These are phyloP conservation scores for Aspergillus transmontanensis DNA, from an alignment of 2,329 filamentous ascomycete species.

Conservation along the genomic window DNA sequence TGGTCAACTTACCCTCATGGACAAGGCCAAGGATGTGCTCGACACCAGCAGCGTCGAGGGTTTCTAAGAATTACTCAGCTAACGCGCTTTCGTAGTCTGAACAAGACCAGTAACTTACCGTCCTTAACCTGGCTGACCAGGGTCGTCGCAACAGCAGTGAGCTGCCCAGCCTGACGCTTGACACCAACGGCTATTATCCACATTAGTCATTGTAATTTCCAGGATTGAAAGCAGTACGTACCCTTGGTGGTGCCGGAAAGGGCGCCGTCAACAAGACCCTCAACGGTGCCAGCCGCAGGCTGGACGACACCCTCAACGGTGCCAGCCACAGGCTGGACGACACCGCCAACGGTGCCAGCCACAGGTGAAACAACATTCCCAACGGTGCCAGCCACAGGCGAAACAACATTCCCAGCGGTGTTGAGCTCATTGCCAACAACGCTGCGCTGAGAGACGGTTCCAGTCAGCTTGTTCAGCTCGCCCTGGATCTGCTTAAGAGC, in stretches of 20 bases:
- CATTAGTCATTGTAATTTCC: slow-evolving; percentile 1
- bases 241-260: slow-evolving; percentile 17
- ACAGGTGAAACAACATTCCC: slow-evolving; percentile 1
- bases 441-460: slow-evolving; percentile 12
- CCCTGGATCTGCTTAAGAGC: slow-evolving; percentile 18
- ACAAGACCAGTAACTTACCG: slow-evolving; percentile 8
- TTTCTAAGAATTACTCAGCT: slow-evolving; percentile 9
- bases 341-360: not conserved
- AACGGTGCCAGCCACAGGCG: not conserved
- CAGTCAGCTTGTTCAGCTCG: slow-evolving; percentile 14
- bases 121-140: slow-evolving; percentile 16
- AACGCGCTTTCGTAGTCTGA: not conserved
- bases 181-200: slow-evolving; percentile 7
- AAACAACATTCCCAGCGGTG: slow-evolving; percentile 3
- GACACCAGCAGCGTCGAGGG: slow-evolving; percentile 16
- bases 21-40: slow-evolving; percentile 15
- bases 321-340: not conserved
- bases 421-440: slow-evolving; percentile 3
- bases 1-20: slow-evolving; percentile 13
- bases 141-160: slow-evolving; percentile 19
- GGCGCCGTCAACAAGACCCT: slow-evolving; percentile 10
- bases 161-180: slow-evolving; percentile 13
- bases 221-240: slow-evolving; percentile 13
- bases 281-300: slow-evolving; percentile 15
- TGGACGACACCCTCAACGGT: slow-evolving; percentile 15